A percentile compares a stretch with the other conserved stretches of the same genome.
phyloP scores from a whole-genome alignment of 2,329 filamentous ascomycete species.

The Eutypella sp. region DNA sequence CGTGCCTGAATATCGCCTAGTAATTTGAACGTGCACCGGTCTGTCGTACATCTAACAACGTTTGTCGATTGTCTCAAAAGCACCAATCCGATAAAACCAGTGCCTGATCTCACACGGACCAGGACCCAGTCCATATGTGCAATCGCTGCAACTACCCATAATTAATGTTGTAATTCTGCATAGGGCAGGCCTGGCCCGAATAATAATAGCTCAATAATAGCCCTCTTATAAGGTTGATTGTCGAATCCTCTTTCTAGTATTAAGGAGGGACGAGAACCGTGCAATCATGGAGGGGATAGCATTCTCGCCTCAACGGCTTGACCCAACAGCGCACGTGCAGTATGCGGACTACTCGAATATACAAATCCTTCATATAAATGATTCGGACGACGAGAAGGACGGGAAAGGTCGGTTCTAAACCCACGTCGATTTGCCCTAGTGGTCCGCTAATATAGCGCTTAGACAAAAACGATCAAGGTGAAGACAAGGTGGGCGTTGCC shows the following conservation, averaged over 20 bases:
- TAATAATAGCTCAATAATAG: constrained; percentile 9
- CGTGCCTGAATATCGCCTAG: constrained; percentile 15
- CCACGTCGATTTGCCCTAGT: constrained; percentile 3
- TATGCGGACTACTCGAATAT: constrained; percentile 18
- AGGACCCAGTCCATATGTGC: constrained; percentile 16
- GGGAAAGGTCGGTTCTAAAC: constrained; percentile 16
- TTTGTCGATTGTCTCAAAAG: constrained; percentile 17
- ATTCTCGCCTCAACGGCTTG: constrained; percentile 16
- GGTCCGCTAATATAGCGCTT: constrained; percentile 13
- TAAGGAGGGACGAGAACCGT: constrained; percentile 4
- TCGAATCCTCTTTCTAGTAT: constrained; percentile 6
- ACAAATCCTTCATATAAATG: constrained; percentile 8
- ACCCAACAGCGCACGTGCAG: constrained; percentile 15
- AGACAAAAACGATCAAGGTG: constrained; percentile 12
- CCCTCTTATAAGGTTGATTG: constrained; percentile 4
- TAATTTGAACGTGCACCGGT: constrained; percentile 17
- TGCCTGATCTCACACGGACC: constrained; percentile 12
- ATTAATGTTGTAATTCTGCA: constrained; percentile 14
- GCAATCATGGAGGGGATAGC: constrained; percentile 20
- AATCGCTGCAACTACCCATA: constrained; percentile 17
- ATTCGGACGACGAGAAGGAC: constrained; percentile 15
- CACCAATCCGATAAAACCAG: constrained; percentile 18
- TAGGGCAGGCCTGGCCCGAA: constrained; percentile 8
- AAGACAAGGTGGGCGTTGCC: constrained; percentile 10
- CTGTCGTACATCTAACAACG: constrained; percentile 12